A percentile compares a stretch with the other conserved stretches of the same genome.
Conservation (phyloP, 192 early-diverging fungal genomes). For the Phlyctochytrium arcticum region DNA sequence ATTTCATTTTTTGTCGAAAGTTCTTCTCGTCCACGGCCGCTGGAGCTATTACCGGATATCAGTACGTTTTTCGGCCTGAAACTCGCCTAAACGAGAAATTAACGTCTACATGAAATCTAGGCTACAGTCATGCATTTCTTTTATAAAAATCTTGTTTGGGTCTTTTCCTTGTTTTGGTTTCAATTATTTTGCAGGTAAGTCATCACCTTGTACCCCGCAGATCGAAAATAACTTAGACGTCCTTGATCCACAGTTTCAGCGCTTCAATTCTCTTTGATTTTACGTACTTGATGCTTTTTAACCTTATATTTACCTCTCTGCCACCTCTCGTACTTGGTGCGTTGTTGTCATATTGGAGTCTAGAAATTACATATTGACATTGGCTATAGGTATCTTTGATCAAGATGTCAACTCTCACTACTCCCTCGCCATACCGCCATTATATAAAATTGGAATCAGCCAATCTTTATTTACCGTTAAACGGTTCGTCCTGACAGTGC, state of each 20-base stretch:
- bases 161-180: slow-evolving; percentile 86
- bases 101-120: background rate
- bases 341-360: background rate
- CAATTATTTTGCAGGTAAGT: slow-evolving; percentile 78
- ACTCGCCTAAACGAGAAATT: background rate
- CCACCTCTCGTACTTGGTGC: slow-evolving; percentile 52
- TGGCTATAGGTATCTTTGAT: slow-evolving; percentile 52
- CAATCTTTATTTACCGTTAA: slow-evolving; percentile 73
- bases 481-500: slow-evolving; percentile 79
- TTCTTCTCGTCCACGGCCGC: slow-evolving; percentile 92
- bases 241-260: slow-evolving; percentile 43
- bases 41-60: slow-evolving; percentile 92
- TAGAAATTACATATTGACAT: background rate
- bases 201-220: background rate
- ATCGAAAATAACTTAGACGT: background rate
- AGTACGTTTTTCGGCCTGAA: slow-evolving; percentile 3
- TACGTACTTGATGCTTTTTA: slow-evolving; percentile 89
- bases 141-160: slow-evolving; percentile 96
- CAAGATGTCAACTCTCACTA: slow-evolving; percentile 61
- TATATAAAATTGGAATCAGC: slow-evolving; percentile 77
- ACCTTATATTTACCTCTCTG: slow-evolving; percentile 80
- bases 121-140: slow-evolving; percentile 93
- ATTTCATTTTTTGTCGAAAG: slow-evolving; percentile 74
- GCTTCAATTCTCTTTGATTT: slow-evolving; percentile 56
- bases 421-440: slow-evolving; percentile 43